phyloP scores from a whole-genome alignment of 2,329 filamentous ascomycete genomes.

The Sclerotinia borealis region DNA sequence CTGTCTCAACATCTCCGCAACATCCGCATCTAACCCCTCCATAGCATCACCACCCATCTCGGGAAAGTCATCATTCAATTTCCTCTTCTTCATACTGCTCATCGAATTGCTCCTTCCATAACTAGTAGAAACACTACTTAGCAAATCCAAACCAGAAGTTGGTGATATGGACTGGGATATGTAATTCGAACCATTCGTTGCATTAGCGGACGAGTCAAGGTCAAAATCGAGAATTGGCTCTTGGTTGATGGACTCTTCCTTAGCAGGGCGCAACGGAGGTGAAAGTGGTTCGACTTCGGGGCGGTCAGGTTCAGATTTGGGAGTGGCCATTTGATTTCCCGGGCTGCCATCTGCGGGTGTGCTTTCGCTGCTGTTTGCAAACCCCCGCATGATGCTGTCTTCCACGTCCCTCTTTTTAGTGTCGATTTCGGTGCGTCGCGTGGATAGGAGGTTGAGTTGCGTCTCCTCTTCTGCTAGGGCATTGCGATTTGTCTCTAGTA shows the following conservation, averaged over 20 bases:
- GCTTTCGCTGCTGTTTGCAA: slow-evolving; percentile 53
- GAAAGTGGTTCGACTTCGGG: slow-evolving; percentile 84
- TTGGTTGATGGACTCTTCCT: slow-evolving; percentile 29
- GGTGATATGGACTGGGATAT: slow-evolving; percentile 19
- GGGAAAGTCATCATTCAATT: slow-evolving; percentile 43
- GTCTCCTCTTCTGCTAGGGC: slow-evolving; percentile 65
- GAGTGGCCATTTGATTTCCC: slow-evolving; percentile 34
- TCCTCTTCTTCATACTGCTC: slow-evolving; percentile 41
- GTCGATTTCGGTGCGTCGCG: slow-evolving; percentile 68
- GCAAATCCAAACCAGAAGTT: slow-evolving; percentile 34
- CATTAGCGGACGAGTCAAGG: slow-evolving; percentile 33
- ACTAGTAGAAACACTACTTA: slow-evolving; percentile 35
- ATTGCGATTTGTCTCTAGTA: slow-evolving; percentile 67
- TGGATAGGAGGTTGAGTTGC: slow-evolving; percentile 55
- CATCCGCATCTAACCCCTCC: slow-evolving; percentile 53
- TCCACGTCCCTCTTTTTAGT: slow-evolving; percentile 84
- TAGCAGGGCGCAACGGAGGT: slow-evolving; percentile 55
- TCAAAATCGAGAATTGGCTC: slow-evolving; percentile 32
- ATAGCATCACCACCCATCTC: slow-evolving; percentile 45
- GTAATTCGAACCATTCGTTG: slow-evolving; percentile 10
- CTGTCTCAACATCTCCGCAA: slow-evolving; percentile 49
- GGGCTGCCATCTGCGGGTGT: slow-evolving; percentile 40
- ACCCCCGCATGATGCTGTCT: slow-evolving; percentile 79
- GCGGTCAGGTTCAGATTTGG: slow-evolving; percentile 56
- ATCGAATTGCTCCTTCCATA: slow-evolving; percentile 26